Evolutionary conservation across 164 flowering plant species (phyloP).

Genomic region (Stephania japonica): DNA sequence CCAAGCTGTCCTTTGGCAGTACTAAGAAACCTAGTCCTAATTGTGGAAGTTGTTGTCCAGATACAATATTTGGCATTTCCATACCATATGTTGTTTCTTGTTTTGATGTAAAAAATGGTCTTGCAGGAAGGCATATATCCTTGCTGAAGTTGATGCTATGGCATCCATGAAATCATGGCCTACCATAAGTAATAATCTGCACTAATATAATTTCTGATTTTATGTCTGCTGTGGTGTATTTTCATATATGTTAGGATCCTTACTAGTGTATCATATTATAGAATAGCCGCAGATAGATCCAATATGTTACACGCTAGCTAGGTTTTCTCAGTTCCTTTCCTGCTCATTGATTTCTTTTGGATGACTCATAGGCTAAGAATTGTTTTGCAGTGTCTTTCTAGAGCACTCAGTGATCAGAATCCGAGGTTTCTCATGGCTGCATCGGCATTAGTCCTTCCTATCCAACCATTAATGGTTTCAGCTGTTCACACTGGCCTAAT

Average conservation of each 20-base stretch:
- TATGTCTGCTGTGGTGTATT: neutral
- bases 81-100: neutral
- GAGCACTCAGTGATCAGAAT: constrained; percentile 78
- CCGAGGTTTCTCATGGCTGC: constrained; percentile 81
- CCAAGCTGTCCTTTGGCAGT: too few species aligned
- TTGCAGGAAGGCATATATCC: constrained; percentile 3
- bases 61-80: neutral
- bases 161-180: constrained; percentile 15
- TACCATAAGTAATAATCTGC: neutral
- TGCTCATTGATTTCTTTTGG: neutral
- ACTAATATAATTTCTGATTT: neutral
- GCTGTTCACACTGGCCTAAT: constrained; percentile 92
- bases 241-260: neutral
- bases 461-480: constrained; percentile 92
- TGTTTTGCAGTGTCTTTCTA: constrained; percentile 69
- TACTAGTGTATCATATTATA: constrained; percentile 2
- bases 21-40: too few species aligned
- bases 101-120: neutral
- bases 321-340: neutral
- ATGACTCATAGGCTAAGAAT: constrained; percentile 1
- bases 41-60: neutral
- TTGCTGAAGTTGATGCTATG: constrained; percentile 3
- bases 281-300: neutral
- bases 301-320: neutral
- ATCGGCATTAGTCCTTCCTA: constrained; percentile 68